phyloP scores from a whole-genome alignment of 108 stramenopile species.

The Schizochytrium sp. region DNA sequence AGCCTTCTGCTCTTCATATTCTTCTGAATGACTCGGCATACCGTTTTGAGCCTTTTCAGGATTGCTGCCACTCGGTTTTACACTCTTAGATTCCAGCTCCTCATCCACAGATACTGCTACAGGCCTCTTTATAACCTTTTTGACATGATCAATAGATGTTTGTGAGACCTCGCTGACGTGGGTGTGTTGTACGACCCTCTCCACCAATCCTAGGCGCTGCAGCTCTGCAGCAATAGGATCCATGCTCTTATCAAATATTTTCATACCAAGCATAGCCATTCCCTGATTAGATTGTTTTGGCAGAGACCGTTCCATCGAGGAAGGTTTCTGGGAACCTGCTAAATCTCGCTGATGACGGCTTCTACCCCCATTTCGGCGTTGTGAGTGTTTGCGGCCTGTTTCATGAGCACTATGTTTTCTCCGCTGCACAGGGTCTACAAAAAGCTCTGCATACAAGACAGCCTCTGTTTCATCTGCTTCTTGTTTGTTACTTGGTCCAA shows the following conservation, averaged over 20 bases:
- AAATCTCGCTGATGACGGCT: not conserved
- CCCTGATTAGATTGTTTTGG: not conserved
- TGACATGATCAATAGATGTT: not conserved
- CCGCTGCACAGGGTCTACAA: constrained; percentile 39
- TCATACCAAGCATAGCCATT: not conserved
- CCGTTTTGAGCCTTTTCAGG: no score
- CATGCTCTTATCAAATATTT: not conserved
- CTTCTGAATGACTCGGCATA: no score
- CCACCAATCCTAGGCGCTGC: not conserved
- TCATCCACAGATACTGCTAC: no score
- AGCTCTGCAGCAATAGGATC: not conserved
- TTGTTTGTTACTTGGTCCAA: not conserved
- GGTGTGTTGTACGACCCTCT: not conserved
- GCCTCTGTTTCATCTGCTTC: not conserved
- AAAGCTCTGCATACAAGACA: not conserved
- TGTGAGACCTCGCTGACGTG: not conserved
- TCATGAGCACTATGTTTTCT: not conserved
- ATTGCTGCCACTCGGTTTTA: no score
- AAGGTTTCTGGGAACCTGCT: not conserved
- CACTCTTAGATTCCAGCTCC: no score
- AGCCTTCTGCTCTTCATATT: no score
- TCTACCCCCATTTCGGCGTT: not conserved
- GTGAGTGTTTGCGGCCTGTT: not conserved
- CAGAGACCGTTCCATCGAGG: not conserved
- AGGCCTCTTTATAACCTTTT: not conserved